These are phyloP conservation scores for Magnolia kwangsiensis DNA, from an alignment of 164 flowering plant genomes.

Conservation along the genomic window DNA sequence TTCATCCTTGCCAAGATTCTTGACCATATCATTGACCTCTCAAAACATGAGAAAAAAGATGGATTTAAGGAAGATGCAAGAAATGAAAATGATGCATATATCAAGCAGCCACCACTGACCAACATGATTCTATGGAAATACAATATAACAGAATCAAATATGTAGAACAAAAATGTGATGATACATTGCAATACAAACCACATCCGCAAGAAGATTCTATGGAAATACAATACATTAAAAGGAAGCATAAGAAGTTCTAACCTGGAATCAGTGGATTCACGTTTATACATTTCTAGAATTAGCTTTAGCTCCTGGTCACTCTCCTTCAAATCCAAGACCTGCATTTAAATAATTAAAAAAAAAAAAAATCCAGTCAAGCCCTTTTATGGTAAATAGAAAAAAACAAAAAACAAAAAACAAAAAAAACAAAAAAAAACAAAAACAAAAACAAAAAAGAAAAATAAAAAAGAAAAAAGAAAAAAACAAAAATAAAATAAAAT, in stretches of 20 bases:
- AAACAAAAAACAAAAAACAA: no score
- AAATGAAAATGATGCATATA: neutral
- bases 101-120: neutral
- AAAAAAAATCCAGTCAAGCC: no score
- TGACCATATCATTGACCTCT: no score
- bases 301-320: conserved; percentile 64
- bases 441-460: no score
- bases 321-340: conserved; percentile 68
- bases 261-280: conserved; percentile 79
- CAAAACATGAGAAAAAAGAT: neutral
- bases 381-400: no score
- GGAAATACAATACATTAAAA: neutral
- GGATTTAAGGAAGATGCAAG: neutral
- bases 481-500: no score
- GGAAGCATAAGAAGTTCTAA: conserved; percentile 19
- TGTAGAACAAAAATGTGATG: neutral
- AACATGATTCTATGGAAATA: no score
- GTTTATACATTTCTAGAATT: conserved; percentile 78
- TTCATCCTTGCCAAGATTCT: no score
- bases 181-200: neutral
- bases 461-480: no score
- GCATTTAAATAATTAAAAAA: conserved; percentile 11
- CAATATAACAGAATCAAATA: no score
- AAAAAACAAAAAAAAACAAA: no score
- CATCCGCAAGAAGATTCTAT: neutral